phyloP scores from a whole-genome alignment of 495 filamentous ascomycete genomes.

The Xylaria flabelliformis region DNA sequence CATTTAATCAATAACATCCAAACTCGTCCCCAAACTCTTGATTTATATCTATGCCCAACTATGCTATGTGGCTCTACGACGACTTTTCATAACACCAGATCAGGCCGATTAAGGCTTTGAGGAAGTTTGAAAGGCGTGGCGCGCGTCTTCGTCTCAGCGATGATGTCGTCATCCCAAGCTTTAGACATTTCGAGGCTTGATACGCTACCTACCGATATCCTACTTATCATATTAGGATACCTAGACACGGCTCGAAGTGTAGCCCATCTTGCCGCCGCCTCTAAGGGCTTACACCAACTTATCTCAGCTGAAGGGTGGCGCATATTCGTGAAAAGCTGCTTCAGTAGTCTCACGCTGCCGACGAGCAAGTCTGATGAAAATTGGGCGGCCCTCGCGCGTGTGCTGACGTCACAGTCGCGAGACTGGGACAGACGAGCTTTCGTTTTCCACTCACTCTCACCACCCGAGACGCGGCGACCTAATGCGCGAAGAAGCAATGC shows the following conservation, averaged over 20 bases:
- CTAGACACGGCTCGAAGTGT: conserved; percentile 49
- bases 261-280: conserved; percentile 41
- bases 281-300: conserved; percentile 38
- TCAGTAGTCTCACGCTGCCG: conserved; percentile 43
- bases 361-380: conserved; percentile 25
- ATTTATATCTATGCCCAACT: background rate
- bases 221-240: conserved; percentile 46
- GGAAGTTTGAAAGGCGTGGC: background rate
- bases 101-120: background rate
- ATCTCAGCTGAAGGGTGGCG: conserved; percentile 49
- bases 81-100: background rate
- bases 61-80: background rate
- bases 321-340: conserved; percentile 48
- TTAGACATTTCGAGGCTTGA: conserved; percentile 25
- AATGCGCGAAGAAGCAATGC: conserved; percentile 9
- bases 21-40: background rate
- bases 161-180: conserved; percentile 14
- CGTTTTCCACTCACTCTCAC: conserved; percentile 37
- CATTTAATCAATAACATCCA: background rate
- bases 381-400: conserved; percentile 47
- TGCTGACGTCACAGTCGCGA: conserved; percentile 49
- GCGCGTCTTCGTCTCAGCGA: background rate
- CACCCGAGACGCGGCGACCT: conserved; percentile 18
- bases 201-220: conserved; percentile 47
- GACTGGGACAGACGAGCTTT: conserved; percentile 52